These are phyloP conservation scores for Geotrichum klebahnii DNA, from an alignment of 1,139 yeast species.

Conservation along the genomic window DNA sequence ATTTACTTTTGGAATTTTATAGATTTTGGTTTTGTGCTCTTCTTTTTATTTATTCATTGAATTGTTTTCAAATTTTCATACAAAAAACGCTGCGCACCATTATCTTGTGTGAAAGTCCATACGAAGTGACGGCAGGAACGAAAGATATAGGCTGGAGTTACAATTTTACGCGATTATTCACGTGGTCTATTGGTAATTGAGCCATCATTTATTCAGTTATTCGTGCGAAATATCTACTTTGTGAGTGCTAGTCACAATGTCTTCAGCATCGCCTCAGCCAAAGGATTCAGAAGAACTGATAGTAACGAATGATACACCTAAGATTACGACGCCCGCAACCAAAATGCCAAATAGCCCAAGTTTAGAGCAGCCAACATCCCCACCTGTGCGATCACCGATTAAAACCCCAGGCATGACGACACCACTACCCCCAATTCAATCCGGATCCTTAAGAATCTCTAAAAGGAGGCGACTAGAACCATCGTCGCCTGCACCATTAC, in stretches of 20 bases:
- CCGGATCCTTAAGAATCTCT: constrained; percentile 29
- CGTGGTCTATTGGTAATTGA: no score
- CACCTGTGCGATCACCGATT: constrained; percentile 27
- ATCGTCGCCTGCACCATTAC: constrained; percentile 24
- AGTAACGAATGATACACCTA: background rate
- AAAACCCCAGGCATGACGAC: constrained; percentile 27
- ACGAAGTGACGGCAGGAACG: no score
- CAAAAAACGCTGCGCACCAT: no score
- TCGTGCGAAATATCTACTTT: no score
- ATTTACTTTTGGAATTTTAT: no score
- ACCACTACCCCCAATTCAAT: constrained; percentile 29
- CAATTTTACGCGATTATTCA: no score
- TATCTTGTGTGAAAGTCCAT: no score
- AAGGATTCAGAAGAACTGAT: background rate
- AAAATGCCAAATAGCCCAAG: background rate
- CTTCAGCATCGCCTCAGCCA: constrained; percentile 1
- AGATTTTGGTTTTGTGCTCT: no score
- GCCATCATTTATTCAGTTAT: no score
- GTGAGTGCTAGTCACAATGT: background rate
- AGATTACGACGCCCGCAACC: background rate
- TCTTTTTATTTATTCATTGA: no score
- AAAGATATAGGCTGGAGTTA: no score
- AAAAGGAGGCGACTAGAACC: constrained; percentile 32
- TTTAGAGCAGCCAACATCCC: constrained; percentile 2
- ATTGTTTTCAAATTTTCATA: no score